Conservation (phyloP, 805 yeast species). For the Ogataea zsoltii region DNA sequence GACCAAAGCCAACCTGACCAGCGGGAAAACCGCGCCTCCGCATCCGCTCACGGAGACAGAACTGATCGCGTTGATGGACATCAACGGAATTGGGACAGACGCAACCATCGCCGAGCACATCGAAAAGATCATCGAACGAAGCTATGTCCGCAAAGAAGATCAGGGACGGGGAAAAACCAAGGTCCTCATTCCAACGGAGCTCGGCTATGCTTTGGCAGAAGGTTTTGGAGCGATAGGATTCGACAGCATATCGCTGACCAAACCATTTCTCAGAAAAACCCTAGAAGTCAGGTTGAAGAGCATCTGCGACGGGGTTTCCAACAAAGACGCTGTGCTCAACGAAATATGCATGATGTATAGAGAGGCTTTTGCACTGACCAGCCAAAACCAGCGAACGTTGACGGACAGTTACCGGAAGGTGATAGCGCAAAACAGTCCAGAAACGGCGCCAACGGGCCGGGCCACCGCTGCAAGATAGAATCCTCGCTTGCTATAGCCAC, state of each 20-base stretch:
- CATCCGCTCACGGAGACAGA: slow-evolving; percentile 87
- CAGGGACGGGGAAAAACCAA: slow-evolving; percentile 41
- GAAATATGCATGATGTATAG: slow-evolving; percentile 59
- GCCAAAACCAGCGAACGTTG: slow-evolving; percentile 40
- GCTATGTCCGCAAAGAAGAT: slow-evolving; percentile 55
- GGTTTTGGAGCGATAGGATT: slow-evolving; percentile 82
- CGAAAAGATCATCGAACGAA: slow-evolving; percentile 68
- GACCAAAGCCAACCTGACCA: slow-evolving; percentile 55
- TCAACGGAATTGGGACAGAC: slow-evolving; percentile 97
- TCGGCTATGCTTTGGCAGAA: slow-evolving; percentile 85
- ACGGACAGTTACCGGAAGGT: slow-evolving; percentile 35
- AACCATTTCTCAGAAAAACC: slow-evolving; percentile 81
- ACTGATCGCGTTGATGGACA: slow-evolving; percentile 90
- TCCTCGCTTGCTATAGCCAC: too few species aligned
- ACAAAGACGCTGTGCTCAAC: slow-evolving; percentile 53
- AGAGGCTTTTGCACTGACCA: slow-evolving; percentile 56
- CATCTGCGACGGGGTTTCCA: slow-evolving; percentile 65
- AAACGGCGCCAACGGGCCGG: neutral
- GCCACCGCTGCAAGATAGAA: slow-evolving; percentile 1
- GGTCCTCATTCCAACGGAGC: slow-evolving; percentile 68
- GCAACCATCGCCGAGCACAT: slow-evolving; percentile 99
- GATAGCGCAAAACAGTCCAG: slow-evolving; percentile 11
- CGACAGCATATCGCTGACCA: slow-evolving; percentile 71
- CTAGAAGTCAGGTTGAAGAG: slow-evolving; percentile 66
- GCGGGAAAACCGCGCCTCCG: slow-evolving; percentile 84